Evolutionary conservation across 2,329 filamentous ascomycete species (phyloP), one percentile per base, ranked within the genome.

Genomic region (Aspergillus sp.): DNA sequence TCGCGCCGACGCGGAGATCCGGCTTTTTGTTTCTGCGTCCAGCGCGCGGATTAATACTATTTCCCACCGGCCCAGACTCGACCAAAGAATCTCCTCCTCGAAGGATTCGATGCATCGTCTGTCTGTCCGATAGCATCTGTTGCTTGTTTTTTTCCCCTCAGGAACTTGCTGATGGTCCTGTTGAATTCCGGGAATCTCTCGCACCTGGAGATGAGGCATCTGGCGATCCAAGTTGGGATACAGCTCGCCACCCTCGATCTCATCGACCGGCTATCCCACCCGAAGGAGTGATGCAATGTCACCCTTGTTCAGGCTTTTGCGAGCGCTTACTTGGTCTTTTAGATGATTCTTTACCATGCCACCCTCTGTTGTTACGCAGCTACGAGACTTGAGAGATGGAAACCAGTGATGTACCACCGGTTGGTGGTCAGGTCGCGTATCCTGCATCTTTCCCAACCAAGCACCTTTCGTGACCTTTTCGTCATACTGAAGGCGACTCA

Each of bases 21-120:
- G 73, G 73, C 71, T 67, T 75, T 75, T 76, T 71, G 71, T 76
- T 76, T 76, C 73, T 76, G 73, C 73, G 73, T 72, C 65, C 69
- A 66, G 67, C 67, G 67, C 68, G 47, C 73, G 73, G 73, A 76
- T 75, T 76, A 76, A 75, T 69, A 75, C 73, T 74, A 75, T 76
- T 76, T 74, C 73, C 73, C 64, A 64, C 59, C 64, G 63, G 63
- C 62, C 63, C 61, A 65, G 60, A 63, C 61, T 63, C 54, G 55
- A 60, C 59, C 57, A 62, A 58, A 59, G 47, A 42, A 42, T 18
- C 53, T 55, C 51, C 36, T 31, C 24, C 24, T 46, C 53, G 18
- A 24, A 36, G 46, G 29, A 51, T 55, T 39, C 9, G 50, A 56
- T 49, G 53, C 20, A 24, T 47, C 29, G 45, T 32, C 26, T 49